Percentiles rank a stretch among this genome's conserved stretches.
phyloP scores from a whole-genome alignment of 768 basidiomycete genomes.

The Phanerochaete sordida region DNA sequence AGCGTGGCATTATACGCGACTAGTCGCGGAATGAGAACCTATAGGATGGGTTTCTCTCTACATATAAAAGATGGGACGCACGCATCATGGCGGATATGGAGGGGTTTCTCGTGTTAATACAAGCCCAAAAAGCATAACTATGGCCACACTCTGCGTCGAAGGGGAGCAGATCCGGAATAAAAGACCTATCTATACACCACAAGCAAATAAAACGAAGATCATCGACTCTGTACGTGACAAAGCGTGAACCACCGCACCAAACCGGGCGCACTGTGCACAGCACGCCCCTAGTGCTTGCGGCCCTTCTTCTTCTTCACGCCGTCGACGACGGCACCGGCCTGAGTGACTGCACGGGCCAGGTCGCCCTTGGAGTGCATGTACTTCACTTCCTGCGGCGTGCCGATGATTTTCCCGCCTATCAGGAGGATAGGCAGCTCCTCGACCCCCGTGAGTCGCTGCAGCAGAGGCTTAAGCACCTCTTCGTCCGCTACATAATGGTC shows the following conservation, averaged over 20 bases:
- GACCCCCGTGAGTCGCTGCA: conserved; percentile 55
- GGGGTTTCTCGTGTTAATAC: not conserved
- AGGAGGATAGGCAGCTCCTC: conserved; percentile 63
- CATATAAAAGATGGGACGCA: not conserved
- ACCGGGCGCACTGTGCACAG: not conserved
- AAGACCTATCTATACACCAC: conserved; percentile 3
- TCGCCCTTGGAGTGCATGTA: conserved; percentile 47
- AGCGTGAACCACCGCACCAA: not conserved
- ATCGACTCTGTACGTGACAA: not conserved
- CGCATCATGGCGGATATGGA: not conserved
- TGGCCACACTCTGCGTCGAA: not conserved
- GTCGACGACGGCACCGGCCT: conserved; percentile 57
- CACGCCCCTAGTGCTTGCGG: conserved; percentile 21
- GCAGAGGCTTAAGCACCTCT: conserved; percentile 55
- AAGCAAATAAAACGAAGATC: not conserved
- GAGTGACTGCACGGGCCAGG: conserved; percentile 43
- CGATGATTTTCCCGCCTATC: conserved; percentile 60
- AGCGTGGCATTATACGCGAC: conserved; percentile 1
- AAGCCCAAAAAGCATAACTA: not conserved
- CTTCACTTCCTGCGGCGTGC: conserved; percentile 45
- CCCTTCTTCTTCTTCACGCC: conserved; percentile 49
- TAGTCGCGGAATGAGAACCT: not conserved
- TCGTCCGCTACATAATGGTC: conserved; percentile 47
- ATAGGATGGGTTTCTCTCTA: not conserved
- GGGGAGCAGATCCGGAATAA: not conserved